These are phyloP conservation scores for Esteya vermicola DNA, from an alignment of 2,329 filamentous ascomycete species.

Conservation along the genomic window DNA sequence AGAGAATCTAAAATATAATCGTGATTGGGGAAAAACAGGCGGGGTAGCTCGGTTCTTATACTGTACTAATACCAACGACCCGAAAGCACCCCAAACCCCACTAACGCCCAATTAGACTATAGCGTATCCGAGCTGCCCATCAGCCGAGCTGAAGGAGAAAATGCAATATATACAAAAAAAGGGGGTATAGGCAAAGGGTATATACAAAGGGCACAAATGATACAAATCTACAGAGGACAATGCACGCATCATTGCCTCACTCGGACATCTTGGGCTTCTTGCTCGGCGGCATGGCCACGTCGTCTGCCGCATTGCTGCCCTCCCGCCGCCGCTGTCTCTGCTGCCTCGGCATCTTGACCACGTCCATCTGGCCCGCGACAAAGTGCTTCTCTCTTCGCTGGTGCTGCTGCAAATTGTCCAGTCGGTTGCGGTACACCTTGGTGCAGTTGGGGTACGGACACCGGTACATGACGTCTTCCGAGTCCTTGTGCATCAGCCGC, in stretches of 20 bases:
- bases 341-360: constrained; percentile 7
- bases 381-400: constrained; percentile 42
- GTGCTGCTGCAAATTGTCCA: constrained; percentile 41
- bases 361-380: constrained; percentile 25
- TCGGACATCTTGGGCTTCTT: constrained; percentile 31
- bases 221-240: too few species aligned
- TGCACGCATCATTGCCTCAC: background rate
- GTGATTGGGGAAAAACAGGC: too few species aligned
- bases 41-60: too few species aligned
- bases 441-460: constrained; percentile 39
- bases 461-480: constrained; percentile 34
- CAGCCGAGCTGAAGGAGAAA: too few species aligned
- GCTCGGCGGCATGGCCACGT: constrained; percentile 23
- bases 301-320: background rate
- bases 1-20: too few species aligned
- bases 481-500: constrained; percentile 39
- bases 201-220: too few species aligned
- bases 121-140: too few species aligned
- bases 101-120: too few species aligned
- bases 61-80: too few species aligned
- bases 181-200: too few species aligned
- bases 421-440: constrained; percentile 40
- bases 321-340: background rate
- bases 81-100: too few species aligned
- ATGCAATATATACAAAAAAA: too few species aligned